Base-by-base conservation (phyloP, 108 stramenopile genomes). In the Epipyxis sp. region DNA sequence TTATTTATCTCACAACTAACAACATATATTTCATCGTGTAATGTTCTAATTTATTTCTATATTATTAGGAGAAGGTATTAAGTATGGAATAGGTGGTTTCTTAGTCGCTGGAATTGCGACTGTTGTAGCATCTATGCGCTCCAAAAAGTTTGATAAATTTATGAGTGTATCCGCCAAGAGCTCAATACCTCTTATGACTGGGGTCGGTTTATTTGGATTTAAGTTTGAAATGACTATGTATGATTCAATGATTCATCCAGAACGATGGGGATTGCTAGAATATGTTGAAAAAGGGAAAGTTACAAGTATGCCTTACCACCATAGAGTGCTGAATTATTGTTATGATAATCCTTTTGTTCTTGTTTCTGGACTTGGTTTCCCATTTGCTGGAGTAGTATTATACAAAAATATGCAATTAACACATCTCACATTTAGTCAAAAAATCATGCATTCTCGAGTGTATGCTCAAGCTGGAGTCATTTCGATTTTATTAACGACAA, bases 401-500 rank as follows among this genome's bases (percentile, higher is more conserved):
- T 35, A 29, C 61, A 25, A 10, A 35, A 16, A 65, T 10, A 65
- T 65, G 61, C 13, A 25, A 29, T 35, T 35, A 29, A 65, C 3
- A 32, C 61, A 65, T 37, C 34, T 65, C 30, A 65, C 61, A 6
- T 65, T 65, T 16, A 35, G 34, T 29, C 61, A 65, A 32, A 65
- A 65, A 37, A 65, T 65, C 25, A 65, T 65, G 61, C 61, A 65
- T 37, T 13, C 13, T 29, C 61, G 61, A 32, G 61, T 65, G 6
- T 65, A 35, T 37, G 61, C 61, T 6, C 61, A 65, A 37, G 61
- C 30, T 65, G 61, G 61, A 6, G 61, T 65, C 25, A 35, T 65
- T 29, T 13, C 61, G 10, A 65, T 65, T 37, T 25, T 65, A 3
- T 65, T 65, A 32, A 65, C 25, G 6, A 65, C 61, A 16, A 65